Percentiles rank a stretch among this genome's conserved stretches.
phyloP scores from a whole-genome alignment of 768 basidiomycete genomes.

The Kwoniella dejecticola region DNA sequence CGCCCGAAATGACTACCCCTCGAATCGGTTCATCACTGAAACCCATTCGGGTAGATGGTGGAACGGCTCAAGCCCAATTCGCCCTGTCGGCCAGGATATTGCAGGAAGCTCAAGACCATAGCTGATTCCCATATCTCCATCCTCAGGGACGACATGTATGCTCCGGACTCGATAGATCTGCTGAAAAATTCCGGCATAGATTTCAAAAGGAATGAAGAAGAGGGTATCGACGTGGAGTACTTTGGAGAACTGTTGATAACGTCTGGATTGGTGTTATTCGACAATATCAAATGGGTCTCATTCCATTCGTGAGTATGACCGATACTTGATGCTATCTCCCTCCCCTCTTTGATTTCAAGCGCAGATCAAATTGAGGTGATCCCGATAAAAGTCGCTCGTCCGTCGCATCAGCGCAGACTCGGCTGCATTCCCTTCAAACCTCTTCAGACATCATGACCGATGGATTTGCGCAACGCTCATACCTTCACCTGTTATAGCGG shows the following conservation, averaged over 20 bases:
- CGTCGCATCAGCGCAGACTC: too few relatives aligned
- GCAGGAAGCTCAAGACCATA: background rate
- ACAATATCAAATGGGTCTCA: conserved; percentile 93
- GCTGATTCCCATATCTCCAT: background rate
- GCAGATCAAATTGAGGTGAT: too few relatives aligned
- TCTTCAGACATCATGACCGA: background rate
- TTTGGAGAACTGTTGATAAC: conserved; percentile 98
- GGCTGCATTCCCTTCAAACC: background rate
- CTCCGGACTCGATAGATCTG: conserved; percentile 94
- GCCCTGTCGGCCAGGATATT: too few relatives aligned
- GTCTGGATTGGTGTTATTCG: conserved; percentile 83
- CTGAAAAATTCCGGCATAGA: conserved; percentile 94
- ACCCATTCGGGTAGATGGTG: too few relatives aligned
- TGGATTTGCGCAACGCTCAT: too few relatives aligned
- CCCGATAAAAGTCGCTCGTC: too few relatives aligned
- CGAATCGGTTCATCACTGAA: too few relatives aligned
- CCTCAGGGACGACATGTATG: conserved; percentile 92
- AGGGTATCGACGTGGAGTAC: conserved; percentile 87
- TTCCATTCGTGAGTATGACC: conserved; percentile 90
- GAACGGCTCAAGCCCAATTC: too few relatives aligned
- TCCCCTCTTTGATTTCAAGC: background rate
- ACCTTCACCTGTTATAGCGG: conserved; percentile 63
- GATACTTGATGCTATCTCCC: background rate
- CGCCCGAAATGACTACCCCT: too few relatives aligned
- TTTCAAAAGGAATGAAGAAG: conserved; percentile 87